phyloP scores from a whole-genome alignment of 139 green algal species.

The Astrephomene gubernaculifera region DNA sequence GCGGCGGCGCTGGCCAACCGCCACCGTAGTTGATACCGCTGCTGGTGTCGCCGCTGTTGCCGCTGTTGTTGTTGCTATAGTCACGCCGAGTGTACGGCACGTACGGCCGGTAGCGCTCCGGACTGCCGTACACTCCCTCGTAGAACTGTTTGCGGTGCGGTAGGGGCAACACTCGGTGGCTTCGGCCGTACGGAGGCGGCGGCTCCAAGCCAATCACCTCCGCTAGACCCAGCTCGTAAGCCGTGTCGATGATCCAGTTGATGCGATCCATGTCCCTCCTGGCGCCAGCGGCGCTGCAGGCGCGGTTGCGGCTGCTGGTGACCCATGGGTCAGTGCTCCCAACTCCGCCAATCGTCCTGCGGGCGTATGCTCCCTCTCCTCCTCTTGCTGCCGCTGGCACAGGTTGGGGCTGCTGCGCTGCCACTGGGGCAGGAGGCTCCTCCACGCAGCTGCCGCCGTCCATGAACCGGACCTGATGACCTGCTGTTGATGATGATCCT shows the following conservation, averaged over 20 bases:
- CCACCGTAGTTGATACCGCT: not conserved
- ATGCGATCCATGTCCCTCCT: not conserved
- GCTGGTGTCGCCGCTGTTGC: not conserved
- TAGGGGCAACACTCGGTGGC: not conserved
- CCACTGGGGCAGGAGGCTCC: too few relatives aligned
- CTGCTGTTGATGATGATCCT: too few relatives aligned
- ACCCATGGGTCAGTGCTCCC: not conserved
- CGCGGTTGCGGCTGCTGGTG: not conserved
- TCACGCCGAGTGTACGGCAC: not conserved
- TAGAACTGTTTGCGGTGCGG: not conserved
- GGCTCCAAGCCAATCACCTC: constrained; percentile 13
- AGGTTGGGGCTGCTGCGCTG: too few relatives aligned
- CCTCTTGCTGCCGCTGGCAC: too few relatives aligned
- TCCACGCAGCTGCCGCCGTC: too few relatives aligned
- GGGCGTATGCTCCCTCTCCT: not conserved
- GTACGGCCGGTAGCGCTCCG: constrained; percentile 24
- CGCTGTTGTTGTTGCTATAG: not conserved
- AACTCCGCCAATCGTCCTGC: not conserved
- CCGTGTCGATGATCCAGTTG: constrained; percentile 44
- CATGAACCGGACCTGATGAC: too few relatives aligned
- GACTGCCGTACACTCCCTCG: constrained; percentile 16
- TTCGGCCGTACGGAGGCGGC: constrained; percentile 6
- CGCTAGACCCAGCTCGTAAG: constrained; percentile 27
- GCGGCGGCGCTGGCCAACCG: not conserved
- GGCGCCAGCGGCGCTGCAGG: too few relatives aligned